A percentile compares a stretch with the other conserved stretches of the same genome.
Evolutionary conservation across 78 protist genomes (phyloP).

Genomic region (Neovahlkampfia damariscottae): DNA sequence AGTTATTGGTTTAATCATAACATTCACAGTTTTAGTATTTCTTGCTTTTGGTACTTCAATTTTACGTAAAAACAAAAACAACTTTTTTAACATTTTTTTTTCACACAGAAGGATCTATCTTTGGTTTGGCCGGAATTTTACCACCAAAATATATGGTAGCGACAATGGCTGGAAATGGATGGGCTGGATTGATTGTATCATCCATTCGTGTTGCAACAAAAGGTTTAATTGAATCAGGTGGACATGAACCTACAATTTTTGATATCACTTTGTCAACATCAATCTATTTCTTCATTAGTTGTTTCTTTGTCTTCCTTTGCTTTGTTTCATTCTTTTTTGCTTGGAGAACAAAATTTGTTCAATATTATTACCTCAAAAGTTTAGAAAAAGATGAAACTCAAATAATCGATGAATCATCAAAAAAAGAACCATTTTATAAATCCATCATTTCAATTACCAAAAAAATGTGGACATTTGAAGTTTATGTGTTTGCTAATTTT

Average conservation of each 20-base stretch:
- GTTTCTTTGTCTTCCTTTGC: background rate
- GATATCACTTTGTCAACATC: background rate
- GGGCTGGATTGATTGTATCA: background rate
- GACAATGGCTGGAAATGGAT: conserved; percentile 35
- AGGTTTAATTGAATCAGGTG: conserved; percentile 6
- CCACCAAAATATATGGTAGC: conserved; percentile 22
- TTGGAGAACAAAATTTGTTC: conserved; percentile 9
- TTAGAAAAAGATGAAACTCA: background rate
- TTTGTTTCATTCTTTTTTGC: conserved; percentile 12
- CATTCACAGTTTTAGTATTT: background rate
- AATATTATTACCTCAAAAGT: background rate
- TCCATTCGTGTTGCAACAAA: background rate
- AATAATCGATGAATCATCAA: background rate
- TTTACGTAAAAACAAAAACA: too few relatives aligned
- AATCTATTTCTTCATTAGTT: conserved; percentile 12
- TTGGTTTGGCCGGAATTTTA: conserved; percentile 35
- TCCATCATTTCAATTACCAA: background rate
- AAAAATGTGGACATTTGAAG: background rate
- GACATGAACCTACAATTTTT: background rate
- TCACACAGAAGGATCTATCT: conserved; percentile 27
- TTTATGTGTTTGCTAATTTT: conserved; percentile 26
- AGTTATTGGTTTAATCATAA: background rate
- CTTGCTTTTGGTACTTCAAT: conserved; percentile 20
- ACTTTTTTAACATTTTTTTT: too few relatives aligned
- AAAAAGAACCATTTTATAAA: too few relatives aligned